phyloP scores from a whole-genome alignment of 2,329 filamentous ascomycete species.

The Cordyceps farinosa region DNA sequence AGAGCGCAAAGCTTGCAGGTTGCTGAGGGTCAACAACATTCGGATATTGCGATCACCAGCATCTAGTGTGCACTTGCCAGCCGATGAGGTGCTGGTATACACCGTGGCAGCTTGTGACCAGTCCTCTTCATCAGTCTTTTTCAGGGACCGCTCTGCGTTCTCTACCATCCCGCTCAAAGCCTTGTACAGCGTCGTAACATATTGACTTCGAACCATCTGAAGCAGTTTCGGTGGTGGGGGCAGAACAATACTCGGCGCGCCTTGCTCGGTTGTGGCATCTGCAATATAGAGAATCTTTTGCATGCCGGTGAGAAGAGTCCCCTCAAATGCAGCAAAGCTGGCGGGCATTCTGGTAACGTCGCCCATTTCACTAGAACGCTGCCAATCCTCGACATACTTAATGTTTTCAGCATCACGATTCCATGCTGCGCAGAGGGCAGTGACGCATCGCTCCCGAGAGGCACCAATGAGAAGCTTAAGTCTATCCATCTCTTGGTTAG shows the following conservation, averaged over 20 bases:
- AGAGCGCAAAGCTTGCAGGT: slow-evolving; percentile 77
- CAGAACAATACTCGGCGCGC: slow-evolving; percentile 71
- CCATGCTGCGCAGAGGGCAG: slow-evolving; percentile 86
- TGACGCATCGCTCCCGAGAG: slow-evolving; percentile 79
- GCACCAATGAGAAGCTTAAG: slow-evolving; percentile 72
- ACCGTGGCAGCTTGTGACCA: slow-evolving; percentile 41
- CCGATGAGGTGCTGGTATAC: slow-evolving; percentile 28
- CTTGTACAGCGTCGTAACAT: slow-evolving; percentile 91
- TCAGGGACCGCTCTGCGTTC: slow-evolving; percentile 76
- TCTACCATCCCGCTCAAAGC: slow-evolving; percentile 94
- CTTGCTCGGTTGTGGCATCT: slow-evolving; percentile 74
- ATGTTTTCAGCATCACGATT: slow-evolving; percentile 89
- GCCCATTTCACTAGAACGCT: slow-evolving; percentile 71
- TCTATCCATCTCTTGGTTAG: slow-evolving; percentile 61
- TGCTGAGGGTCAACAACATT: slow-evolving; percentile 90
- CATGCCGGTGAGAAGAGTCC: slow-evolving; percentile 75
- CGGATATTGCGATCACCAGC: slow-evolving; percentile 71
- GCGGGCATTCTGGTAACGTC: slow-evolving; percentile 90
- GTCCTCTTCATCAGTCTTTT: slow-evolving; percentile 62
- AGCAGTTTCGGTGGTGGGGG: slow-evolving; percentile 83
- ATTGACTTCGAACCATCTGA: slow-evolving; percentile 86
- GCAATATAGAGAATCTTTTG: slow-evolving; percentile 94
- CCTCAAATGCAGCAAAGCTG: slow-evolving; percentile 82
- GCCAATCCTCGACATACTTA: slow-evolving; percentile 92
- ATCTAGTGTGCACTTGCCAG: slow-evolving; percentile 48